These are phyloP conservation scores for Lagenidium sp. DNA, from an alignment of 352 stramenopile species.

Conservation along the genomic window DNA sequence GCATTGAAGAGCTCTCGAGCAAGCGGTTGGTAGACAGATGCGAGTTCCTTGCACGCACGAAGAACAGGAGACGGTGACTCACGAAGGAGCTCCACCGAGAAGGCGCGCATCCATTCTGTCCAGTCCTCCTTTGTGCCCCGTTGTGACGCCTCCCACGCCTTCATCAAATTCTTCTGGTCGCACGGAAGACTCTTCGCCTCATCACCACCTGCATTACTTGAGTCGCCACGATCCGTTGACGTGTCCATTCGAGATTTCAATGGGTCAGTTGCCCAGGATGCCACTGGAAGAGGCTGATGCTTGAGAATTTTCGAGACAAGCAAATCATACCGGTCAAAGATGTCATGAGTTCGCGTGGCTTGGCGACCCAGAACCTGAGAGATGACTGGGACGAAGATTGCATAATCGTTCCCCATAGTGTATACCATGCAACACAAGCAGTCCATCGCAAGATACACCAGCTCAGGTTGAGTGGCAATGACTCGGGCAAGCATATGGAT, in stretches of 20 bases:
- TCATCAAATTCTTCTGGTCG: conserved; percentile 78
- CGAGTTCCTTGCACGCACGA: conserved; percentile 92
- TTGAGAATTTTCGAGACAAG: conserved; percentile 86
- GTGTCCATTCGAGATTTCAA: neutral
- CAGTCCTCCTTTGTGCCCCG: conserved; percentile 92
- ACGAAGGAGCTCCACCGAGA: conserved; percentile 96
- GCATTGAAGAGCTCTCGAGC: conserved; percentile 98
- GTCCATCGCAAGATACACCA: conserved; percentile 85
- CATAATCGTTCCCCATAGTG: conserved; percentile 85
- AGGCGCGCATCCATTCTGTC: conserved; percentile 98
- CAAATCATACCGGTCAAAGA: conserved; percentile 84
- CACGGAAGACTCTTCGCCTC: conserved; percentile 73
- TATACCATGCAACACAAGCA: conserved; percentile 86
- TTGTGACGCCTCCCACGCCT: conserved; percentile 81
- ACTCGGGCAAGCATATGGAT: conserved; percentile 85
- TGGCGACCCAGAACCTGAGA: conserved; percentile 73
- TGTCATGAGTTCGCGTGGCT: conserved; percentile 60
- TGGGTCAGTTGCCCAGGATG: conserved; percentile 72
- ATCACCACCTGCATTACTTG: conserved; percentile 22
- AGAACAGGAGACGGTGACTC: conserved; percentile 96
- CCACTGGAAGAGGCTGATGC: conserved; percentile 74
- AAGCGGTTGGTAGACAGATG: conserved; percentile 97
- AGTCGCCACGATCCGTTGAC: conserved; percentile 2
- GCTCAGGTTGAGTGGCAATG: conserved; percentile 70
- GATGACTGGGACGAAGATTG: conserved; percentile 83